phyloP scores from a whole-genome alignment of 495 filamentous ascomycete species.

The Sordaria brevicollis region DNA sequence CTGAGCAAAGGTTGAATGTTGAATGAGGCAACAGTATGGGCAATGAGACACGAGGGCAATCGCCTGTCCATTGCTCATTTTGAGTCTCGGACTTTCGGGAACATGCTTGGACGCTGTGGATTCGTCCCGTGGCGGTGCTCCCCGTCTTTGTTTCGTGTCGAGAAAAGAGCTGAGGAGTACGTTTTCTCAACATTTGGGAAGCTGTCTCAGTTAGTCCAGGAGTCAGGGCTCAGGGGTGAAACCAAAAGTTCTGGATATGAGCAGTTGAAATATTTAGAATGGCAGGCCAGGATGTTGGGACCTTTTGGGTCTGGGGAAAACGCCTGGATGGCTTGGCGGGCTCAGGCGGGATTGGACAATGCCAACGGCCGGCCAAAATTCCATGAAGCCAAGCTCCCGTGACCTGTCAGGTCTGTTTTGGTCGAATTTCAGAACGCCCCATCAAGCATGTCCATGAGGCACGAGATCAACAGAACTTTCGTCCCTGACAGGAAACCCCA shows the following conservation, averaged over 20 bases:
- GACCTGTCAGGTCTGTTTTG: not conserved
- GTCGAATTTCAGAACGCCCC: not conserved
- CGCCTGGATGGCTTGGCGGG: not conserved
- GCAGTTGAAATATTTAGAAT: not conserved
- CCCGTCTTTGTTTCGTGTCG: not conserved
- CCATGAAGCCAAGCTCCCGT: not conserved
- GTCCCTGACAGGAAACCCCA: constrained; percentile 4
- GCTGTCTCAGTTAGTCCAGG: not conserved
- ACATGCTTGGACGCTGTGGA: not conserved
- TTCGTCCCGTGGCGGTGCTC: not conserved
- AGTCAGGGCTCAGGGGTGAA: not conserved
- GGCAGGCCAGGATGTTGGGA: not conserved
- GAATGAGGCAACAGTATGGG: not conserved
- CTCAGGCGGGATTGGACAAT: not conserved
- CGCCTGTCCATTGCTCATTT: not conserved
- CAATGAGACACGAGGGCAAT: not conserved
- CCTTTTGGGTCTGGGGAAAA: not conserved
- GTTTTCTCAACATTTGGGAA: not conserved
- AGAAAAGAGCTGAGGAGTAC: not conserved
- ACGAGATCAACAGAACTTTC: constrained; percentile 26
- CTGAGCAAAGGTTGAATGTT: not conserved
- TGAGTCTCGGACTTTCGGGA: not conserved
- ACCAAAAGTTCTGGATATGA: not conserved
- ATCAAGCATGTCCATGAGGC: not conserved
- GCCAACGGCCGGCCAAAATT: not conserved